Evolutionary conservation across 257 asterid genomes (phyloP), one percentile per base, ranked within the genome.

Genomic region (Gentiana straminea): DNA sequence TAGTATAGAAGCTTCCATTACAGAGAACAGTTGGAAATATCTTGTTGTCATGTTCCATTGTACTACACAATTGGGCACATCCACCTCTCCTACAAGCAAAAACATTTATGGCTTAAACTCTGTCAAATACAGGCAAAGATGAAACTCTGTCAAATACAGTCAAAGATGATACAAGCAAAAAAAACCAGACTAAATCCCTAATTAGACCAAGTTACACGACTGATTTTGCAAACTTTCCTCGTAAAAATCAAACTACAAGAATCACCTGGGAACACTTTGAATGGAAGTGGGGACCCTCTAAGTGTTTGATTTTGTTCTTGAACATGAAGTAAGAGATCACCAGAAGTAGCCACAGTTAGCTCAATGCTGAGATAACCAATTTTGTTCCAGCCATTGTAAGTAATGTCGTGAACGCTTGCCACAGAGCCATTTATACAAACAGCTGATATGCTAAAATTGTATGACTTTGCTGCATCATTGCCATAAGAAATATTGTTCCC

Each of bases 191-290:
- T 24, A 24, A 24, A 24, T 24, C 24, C 24, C 24, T 24, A 24
- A 24, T 24, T 24, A 24, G 24, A 24, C 24, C 24, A 24, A 24
- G 24, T 24, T 24, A 24, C 24, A 24, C 24, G 24, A 24, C 24
- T 24, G 24, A 24, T 24, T 24, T 24, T 24, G 24, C 24, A 24
- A 24, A 24, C 24, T 24, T 24, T 24, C 24, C 24, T 24, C 24
- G 24, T 24, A 24, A 24, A 24, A 39, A 5, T 39, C 45, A 2
- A 4, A 8, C 45, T 39, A 15, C 57, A 7, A 51, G 52, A 39
- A 58, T 76, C 80, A 91, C 98, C 98, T 82, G 96, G 83, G 55
- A 66, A 54, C 76, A 87, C 96, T 58, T 62, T 61, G 71, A 91
- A 77, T 3, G 82, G 73, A 55, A 91, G 51, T 0, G 96, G 94